Evolutionary conservation across 176 grass and related monocot species (phyloP).

Genomic region (Eragrostis nindensis): DNA sequence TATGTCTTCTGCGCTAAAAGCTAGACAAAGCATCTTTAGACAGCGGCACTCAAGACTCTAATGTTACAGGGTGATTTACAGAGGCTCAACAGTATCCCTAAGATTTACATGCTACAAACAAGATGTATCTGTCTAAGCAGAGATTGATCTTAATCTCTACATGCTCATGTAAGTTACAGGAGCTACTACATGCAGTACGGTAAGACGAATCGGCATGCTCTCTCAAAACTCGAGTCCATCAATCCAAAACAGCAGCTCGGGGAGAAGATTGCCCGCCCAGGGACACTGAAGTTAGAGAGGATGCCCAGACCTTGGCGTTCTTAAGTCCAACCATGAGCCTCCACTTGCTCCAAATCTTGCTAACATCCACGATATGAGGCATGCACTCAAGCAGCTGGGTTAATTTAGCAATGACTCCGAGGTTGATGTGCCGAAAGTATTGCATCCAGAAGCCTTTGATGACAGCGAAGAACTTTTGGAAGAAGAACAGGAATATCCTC

Average conservation of each 20-base stretch:
- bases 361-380: slow-evolving; percentile 65
- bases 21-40: background rate
- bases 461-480: slow-evolving; percentile 54
- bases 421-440: slow-evolving; percentile 58
- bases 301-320: slow-evolving; percentile 63
- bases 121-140: slow-evolving; percentile 33
- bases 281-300: slow-evolving; percentile 63
- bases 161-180: slow-evolving; percentile 54
- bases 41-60: slow-evolving; percentile 19
- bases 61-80: slow-evolving; percentile 58
- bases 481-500: slow-evolving; percentile 52
- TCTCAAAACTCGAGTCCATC: slow-evolving; percentile 14
- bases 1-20: slow-evolving; percentile 36
- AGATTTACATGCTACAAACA: slow-evolving; percentile 67
- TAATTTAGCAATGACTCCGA: slow-evolving; percentile 62
- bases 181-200: slow-evolving; percentile 38
- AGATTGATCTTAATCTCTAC: slow-evolving; percentile 33
- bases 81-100: slow-evolving; percentile 50
- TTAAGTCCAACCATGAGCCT: slow-evolving; percentile 56
- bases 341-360: slow-evolving; percentile 78
- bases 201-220: background rate
- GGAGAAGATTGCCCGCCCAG: slow-evolving; percentile 58
- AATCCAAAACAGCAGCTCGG: slow-evolving; percentile 43
- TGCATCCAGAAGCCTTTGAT: slow-evolving; percentile 67
- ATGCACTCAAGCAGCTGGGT: slow-evolving; percentile 69